A percentile compares a stretch with the other conserved stretches of the same genome.
Conservation (phyloP, 495 filamentous ascomycete genomes). For the Trichoderma gamsii region DNA sequence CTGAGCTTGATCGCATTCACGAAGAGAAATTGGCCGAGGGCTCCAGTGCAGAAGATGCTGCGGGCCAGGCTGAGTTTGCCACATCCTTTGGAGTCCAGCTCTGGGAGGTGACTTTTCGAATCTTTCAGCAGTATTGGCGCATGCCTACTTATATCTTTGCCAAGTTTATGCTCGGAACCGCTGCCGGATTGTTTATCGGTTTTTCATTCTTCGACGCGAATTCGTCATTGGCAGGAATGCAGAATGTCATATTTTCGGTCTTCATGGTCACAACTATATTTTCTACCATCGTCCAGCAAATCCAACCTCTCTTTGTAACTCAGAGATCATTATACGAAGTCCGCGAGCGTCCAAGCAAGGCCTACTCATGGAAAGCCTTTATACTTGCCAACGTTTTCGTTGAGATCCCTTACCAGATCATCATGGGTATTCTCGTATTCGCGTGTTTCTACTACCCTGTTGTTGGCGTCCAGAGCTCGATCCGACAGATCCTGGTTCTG, state of each 20-base stretch:
- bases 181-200: slow-evolving; percentile 58
- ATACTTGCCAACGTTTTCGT: slow-evolving; percentile 62
- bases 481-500: slow-evolving; percentile 55
- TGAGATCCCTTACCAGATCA: slow-evolving; percentile 64
- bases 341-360: slow-evolving; percentile 61
- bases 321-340: slow-evolving; percentile 63
- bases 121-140: slow-evolving; percentile 79
- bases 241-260: slow-evolving; percentile 60
- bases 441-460: slow-evolving; percentile 60
- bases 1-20: slow-evolving; percentile 47
- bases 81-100: slow-evolving; percentile 51
- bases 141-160: slow-evolving; percentile 53
- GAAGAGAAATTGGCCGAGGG: slow-evolving; percentile 12
- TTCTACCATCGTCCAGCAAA: slow-evolving; percentile 56
- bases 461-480: slow-evolving; percentile 44
- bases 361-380: slow-evolving; percentile 69
- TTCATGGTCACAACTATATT: slow-evolving; percentile 67
- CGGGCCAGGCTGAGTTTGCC: slow-evolving; percentile 49
- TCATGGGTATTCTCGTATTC: slow-evolving; percentile 54
- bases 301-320: slow-evolving; percentile 62
- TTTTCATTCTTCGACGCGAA: slow-evolving; percentile 60
- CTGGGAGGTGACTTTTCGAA: slow-evolving; percentile 49
- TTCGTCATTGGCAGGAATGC: slow-evolving; percentile 54
- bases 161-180: slow-evolving; percentile 55
- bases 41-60: slow-evolving; percentile 20